These are phyloP conservation scores for Mucor saturninus DNA, from an alignment of 371 early-diverging fungal species.

Conservation along the genomic window DNA sequence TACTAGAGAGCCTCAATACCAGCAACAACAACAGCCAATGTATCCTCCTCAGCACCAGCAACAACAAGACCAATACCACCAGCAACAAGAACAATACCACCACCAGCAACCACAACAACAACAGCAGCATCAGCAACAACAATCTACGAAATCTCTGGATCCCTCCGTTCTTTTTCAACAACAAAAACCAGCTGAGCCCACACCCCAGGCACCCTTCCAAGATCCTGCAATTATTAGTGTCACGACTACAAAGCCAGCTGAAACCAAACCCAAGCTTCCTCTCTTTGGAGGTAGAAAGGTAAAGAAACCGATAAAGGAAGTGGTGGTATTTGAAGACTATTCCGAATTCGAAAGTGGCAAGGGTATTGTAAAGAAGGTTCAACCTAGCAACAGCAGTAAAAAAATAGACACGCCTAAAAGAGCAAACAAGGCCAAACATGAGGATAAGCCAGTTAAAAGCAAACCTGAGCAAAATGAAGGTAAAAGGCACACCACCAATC, in stretches of 20 bases:
- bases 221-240: slow-evolving; percentile 39
- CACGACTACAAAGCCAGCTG: slow-evolving; percentile 3
- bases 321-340: slow-evolving; percentile 25
- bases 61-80: not conserved
- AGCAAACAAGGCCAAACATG: not conserved
- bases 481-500: not conserved
- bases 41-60: not conserved
- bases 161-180: slow-evolving; percentile 2
- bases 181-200: not conserved
- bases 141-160: slow-evolving; percentile 1
- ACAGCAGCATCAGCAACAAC: not conserved
- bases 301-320: slow-evolving; percentile 9
- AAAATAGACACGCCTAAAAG: not conserved
- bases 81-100: not conserved
- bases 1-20: too few relatives aligned
- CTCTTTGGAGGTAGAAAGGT: slow-evolving; percentile 15
- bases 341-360: slow-evolving; percentile 22
- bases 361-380: slow-evolving; percentile 4
- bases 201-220: slow-evolving; percentile 10
- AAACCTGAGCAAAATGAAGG: not conserved
- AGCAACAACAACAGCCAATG: not conserved
- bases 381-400: slow-evolving; percentile 6
- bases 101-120: not conserved
- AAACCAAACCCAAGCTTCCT: slow-evolving; percentile 6
- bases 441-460: not conserved